Conservation (phyloP, 192 early-diverging fungal species). For the Rhizophagus clarus region DNA sequence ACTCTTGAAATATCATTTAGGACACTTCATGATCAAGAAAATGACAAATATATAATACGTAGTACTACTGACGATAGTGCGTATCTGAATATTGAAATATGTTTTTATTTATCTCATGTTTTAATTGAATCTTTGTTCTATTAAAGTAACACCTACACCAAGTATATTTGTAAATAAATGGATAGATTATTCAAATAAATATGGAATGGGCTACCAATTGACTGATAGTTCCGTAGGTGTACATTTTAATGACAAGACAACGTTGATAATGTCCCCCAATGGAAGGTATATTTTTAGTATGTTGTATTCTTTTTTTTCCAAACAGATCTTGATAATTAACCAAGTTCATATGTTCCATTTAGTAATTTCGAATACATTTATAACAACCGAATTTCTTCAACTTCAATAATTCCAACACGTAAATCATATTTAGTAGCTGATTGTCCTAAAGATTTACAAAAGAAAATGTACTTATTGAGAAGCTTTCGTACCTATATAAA, state of each 20-base stretch:
- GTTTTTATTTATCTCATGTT: background rate
- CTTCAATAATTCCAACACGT: background rate
- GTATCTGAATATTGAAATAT: background rate
- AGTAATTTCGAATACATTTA: conserved; percentile 40
- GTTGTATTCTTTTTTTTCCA: background rate
- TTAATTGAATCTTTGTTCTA: background rate
- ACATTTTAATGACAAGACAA: conserved; percentile 88
- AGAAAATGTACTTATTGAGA: conserved; percentile 63
- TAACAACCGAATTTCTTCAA: background rate
- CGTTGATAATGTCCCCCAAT: conserved; percentile 64
- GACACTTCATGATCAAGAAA: background rate
- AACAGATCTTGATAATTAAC: background rate
- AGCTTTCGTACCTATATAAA: conserved; percentile 67
- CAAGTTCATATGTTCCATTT: background rate
- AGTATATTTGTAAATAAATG: conserved; percentile 83
- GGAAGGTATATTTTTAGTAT: conserved; percentile 44
- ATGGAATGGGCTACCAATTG: conserved; percentile 88
- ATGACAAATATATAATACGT: background rate
- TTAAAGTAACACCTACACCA: conserved; percentile 27
- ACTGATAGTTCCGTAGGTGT: conserved; percentile 84
- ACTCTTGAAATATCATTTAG: background rate
- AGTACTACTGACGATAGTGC: background rate
- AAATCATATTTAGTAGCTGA: conserved; percentile 38
- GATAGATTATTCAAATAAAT: conserved; percentile 83
- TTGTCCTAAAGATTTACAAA: conserved; percentile 54